phyloP scores from a whole-genome alignment of 306 rosid species.

The Myrica gale region DNA sequence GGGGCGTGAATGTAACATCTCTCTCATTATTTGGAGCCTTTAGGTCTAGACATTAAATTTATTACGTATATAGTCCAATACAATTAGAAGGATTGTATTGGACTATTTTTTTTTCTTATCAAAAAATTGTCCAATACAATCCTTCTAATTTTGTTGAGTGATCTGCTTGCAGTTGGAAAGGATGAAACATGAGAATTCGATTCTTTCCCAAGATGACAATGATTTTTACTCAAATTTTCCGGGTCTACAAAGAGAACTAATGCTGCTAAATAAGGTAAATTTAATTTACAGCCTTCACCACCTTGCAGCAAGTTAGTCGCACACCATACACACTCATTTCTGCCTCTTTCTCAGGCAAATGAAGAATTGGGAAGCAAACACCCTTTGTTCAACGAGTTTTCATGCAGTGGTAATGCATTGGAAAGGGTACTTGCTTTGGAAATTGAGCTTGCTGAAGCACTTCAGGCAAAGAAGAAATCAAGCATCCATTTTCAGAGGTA shows the following conservation, averaged over 20 bases:
- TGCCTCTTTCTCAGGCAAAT: conserved; percentile 59
- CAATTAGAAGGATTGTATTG: no score
- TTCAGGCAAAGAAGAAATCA: conserved; percentile 75
- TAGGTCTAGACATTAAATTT: neutral
- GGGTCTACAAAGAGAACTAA: conserved; percentile 66
- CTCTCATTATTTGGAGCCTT: neutral
- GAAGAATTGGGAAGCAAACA: conserved; percentile 71
- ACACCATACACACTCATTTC: conserved; percentile 21
- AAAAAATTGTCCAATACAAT: conserved; percentile 16
- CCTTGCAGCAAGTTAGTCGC: neutral
- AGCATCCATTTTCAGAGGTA: conserved; percentile 86
- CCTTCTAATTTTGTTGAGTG: conserved; percentile 18
- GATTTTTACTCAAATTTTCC: conserved; percentile 50
- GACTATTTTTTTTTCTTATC: no score
- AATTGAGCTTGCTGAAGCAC: conserved; percentile 86
- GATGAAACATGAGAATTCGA: conserved; percentile 73
- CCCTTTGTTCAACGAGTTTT: conserved; percentile 66
- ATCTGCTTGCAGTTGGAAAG: conserved; percentile 74
- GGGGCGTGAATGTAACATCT: conserved; percentile 20
- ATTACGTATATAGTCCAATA: neutral
- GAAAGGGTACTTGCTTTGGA: conserved; percentile 96
- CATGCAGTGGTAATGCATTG: conserved; percentile 69
- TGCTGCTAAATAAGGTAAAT: conserved; percentile 71
- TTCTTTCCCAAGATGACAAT: conserved; percentile 45
- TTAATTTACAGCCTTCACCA: conserved; percentile 18